Percentiles rank a stretch among this genome's conserved stretches.
These are phyloP conservation scores for Trypanosoma melophagium DNA, from an alignment of 208 protist genomes.

Conservation along the genomic window DNA sequence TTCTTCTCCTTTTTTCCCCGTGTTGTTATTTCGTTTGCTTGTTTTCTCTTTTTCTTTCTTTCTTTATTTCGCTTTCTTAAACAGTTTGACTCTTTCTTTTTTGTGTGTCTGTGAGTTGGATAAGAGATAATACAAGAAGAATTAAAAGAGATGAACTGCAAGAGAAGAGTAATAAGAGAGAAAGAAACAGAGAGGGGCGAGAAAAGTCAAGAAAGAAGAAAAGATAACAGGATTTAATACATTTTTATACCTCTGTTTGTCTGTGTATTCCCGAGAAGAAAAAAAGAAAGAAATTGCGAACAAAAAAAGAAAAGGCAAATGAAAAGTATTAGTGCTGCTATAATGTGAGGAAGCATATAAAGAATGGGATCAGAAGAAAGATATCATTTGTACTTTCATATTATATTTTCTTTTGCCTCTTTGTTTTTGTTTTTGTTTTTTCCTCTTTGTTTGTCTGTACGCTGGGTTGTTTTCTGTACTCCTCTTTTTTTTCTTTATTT, in stretches of 20 bases:
- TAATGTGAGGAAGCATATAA: too few relatives aligned
- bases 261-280: background rate
- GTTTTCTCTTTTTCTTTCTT: constrained; percentile 3
- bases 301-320: too few relatives aligned
- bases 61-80: background rate
- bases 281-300: too few relatives aligned
- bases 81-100: background rate
- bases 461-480: too few relatives aligned
- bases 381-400: constrained; percentile 18
- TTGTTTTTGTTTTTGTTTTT: background rate
- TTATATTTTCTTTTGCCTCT: background rate
- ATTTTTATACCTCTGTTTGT: background rate
- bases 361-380: background rate
- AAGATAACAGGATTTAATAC: too few relatives aligned
- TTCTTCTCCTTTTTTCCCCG: constrained; percentile 11
- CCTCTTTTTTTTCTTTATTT: too few relatives aligned
- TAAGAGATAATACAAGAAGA: background rate
- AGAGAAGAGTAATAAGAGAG: background rate
- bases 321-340: too few relatives aligned
- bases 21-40: background rate
- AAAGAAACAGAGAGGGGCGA: constrained; percentile 4
- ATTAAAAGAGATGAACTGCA: background rate
- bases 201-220: background rate
- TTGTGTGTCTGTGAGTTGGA: background rate
- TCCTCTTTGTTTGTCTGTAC: background rate